phyloP scores from a whole-genome alignment of 129 eudicot species.

The Lactuca saligna region DNA sequence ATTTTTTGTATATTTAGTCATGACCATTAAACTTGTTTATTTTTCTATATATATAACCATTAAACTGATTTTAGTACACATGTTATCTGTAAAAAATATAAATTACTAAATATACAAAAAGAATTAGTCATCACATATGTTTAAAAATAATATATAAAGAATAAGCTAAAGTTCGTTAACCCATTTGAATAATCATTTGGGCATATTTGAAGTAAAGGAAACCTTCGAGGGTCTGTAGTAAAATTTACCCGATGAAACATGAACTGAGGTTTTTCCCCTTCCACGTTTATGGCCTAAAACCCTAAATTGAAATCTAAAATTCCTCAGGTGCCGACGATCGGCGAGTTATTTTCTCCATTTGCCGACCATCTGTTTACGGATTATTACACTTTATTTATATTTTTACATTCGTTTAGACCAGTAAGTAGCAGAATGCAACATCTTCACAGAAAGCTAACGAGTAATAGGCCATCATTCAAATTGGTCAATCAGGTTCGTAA shows the following conservation, averaged over 20 bases:
- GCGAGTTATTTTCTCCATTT: neutral
- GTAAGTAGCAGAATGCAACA: constrained; percentile 41
- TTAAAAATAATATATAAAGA: neutral
- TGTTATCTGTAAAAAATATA: too few relatives aligned
- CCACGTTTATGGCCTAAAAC: constrained; percentile 3
- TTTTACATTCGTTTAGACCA: neutral
- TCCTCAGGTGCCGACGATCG: constrained; percentile 19
- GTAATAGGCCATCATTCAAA: constrained; percentile 26
- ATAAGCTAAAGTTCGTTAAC: neutral
- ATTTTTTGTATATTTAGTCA: too few relatives aligned
- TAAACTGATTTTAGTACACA: too few relatives aligned
- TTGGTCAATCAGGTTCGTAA: constrained; percentile 52
- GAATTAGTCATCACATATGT: too few relatives aligned
- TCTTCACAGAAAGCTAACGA: constrained; percentile 43
- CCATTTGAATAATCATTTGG: neutral
- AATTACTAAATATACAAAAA: too few relatives aligned
- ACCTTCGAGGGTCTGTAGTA: constrained; percentile 13
- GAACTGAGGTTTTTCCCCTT: neutral
- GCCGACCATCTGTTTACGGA: neutral
- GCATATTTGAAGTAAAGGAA: neutral
- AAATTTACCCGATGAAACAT: neutral
- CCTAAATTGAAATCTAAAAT: constrained; percentile 6
- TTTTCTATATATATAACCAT: too few relatives aligned
- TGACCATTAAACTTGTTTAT: too few relatives aligned
- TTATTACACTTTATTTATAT: neutral